These are phyloP conservation scores for Claviceps humidiphila DNA, from an alignment of 2,329 filamentous ascomycete species.

Conservation along the genomic window DNA sequence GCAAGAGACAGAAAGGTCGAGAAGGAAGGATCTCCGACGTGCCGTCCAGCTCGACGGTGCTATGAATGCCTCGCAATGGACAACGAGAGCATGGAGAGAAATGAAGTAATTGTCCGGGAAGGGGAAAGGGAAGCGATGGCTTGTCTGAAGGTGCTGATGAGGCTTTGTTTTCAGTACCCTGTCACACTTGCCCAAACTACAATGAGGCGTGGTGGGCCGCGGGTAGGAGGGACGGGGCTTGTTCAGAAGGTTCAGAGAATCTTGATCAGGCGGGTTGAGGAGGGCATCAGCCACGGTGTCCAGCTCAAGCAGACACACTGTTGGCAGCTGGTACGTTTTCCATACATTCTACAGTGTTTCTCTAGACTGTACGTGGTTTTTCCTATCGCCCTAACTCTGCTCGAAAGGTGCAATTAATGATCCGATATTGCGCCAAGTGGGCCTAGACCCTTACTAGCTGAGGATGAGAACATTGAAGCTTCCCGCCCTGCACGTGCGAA, in stretches of 20 bases:
- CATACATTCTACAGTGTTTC: not conserved
- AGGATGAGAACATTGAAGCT: not conserved
- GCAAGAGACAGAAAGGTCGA: conserved; percentile 14
- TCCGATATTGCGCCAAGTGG: not conserved
- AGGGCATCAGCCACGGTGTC: conserved; percentile 2
- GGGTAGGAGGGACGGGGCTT: conserved; percentile 3
- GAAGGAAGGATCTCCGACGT: conserved; percentile 14
- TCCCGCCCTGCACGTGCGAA: not conserved
- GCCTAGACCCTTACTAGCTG: not conserved
- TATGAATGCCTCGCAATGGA: conserved; percentile 27
- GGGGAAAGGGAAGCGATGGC: conserved; percentile 12
- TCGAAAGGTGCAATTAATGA: not conserved
- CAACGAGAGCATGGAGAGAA: conserved; percentile 21
- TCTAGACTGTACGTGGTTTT: not conserved
- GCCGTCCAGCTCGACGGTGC: conserved; percentile 24
- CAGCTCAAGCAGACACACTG: not conserved
- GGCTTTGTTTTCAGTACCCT: conserved; percentile 29
- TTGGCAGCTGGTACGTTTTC: not conserved
- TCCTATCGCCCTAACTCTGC: not conserved
- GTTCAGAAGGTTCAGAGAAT: not conserved
- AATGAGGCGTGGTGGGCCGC: conserved; percentile 15
- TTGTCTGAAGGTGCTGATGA: conserved; percentile 21
- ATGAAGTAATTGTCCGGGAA: conserved; percentile 4
- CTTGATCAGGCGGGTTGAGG: not conserved
- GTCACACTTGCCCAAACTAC: conserved; percentile 19